Base-by-base conservation (phyloP, 768 basidiomycete genomes). In the Infundibulicybe gibba region DNA sequence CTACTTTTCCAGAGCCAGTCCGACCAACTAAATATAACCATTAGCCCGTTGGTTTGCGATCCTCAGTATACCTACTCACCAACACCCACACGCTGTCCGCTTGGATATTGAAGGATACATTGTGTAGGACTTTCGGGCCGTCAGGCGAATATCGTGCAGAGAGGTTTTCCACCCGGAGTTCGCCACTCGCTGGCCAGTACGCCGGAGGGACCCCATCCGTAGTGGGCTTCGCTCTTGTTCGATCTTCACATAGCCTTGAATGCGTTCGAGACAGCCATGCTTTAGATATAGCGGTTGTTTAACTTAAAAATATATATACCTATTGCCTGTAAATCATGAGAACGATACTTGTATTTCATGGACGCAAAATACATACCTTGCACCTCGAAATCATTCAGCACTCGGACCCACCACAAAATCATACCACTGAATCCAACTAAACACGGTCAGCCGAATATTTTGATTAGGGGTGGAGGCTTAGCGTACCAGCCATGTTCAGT, bases 101-200 rank as follows among this genome's bases (percentile, higher is more conserved):
- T 41, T 70, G 64, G 49, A 83, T 68, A 37, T 69, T 63, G 54
- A 86, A 79, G 1, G 69, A 68, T 16, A 81, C 45, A 48, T 75
- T 62, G 32, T 79, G 68, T 10, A 88, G 67, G 0, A 87, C 81
- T n/a, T 69, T 60, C 1, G 81, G 82, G 19, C 70, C 68, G 41
- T 56, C 67, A 58, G 52, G 75, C 69, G 80, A 76, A 59, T 85
- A 85, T 32, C 68, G 64, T 16, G 82, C 82, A 10, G 71, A 75
- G 3, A 85, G 59, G 14, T 76, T 74, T 45, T 81, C 75, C 3
- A 78, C 75, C 5, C 66, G 59, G 32, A 86, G 66, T 20, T 72
- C 65, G 10, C 84, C 84, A 13, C 75, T 77, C 9, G 76, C 66
- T 0, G 84, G 83, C 84, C 85, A 87, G 49, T 80, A 72, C 0